A percentile compares a stretch with the other conserved stretches of the same genome.
These are phyloP conservation scores for Elsinoe batatas DNA, from an alignment of 2,329 filamentous ascomycete species.

Conservation along the genomic window DNA sequence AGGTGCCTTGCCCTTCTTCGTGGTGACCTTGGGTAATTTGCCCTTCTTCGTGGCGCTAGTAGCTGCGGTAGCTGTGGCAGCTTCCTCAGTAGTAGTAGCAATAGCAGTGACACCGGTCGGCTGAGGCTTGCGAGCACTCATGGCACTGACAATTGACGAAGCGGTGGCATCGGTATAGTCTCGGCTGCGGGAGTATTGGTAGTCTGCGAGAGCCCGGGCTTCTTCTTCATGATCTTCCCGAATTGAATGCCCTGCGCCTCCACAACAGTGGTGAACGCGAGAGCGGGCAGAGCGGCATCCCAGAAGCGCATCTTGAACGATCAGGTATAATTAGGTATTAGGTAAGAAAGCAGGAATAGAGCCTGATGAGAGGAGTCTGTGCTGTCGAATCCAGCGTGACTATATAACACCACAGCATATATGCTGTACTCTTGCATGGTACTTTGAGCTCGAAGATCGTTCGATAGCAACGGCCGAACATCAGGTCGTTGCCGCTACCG, in stretches of 20 bases:
- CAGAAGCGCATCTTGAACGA: conserved; percentile 7
- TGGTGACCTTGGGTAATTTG: background rate
- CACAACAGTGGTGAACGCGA: conserved; percentile 1
- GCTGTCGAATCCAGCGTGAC: background rate
- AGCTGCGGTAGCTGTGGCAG: background rate
- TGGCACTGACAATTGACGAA: background rate
- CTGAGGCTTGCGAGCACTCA: background rate
- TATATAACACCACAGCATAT: background rate
- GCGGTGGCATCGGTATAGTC: background rate
- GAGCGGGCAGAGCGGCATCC: conserved; percentile 5
- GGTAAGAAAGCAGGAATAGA: background rate
- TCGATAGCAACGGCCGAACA: background rate
- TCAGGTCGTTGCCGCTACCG: background rate
- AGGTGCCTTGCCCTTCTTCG: background rate
- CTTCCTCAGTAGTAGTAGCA: background rate
- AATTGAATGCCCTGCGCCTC: conserved; percentile 12
- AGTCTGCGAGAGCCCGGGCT: background rate
- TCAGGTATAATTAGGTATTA: background rate
- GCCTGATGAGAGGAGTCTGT: background rate
- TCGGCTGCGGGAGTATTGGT: background rate
- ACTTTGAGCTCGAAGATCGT: background rate
- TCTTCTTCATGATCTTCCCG: conserved; percentile 10
- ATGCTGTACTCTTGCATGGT: background rate
- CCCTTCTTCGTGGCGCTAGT: background rate
- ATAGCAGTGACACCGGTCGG: background rate